Base-by-base conservation (phyloP, 2,329 filamentous ascomycete species). In the Cercospora sojina region DNA sequence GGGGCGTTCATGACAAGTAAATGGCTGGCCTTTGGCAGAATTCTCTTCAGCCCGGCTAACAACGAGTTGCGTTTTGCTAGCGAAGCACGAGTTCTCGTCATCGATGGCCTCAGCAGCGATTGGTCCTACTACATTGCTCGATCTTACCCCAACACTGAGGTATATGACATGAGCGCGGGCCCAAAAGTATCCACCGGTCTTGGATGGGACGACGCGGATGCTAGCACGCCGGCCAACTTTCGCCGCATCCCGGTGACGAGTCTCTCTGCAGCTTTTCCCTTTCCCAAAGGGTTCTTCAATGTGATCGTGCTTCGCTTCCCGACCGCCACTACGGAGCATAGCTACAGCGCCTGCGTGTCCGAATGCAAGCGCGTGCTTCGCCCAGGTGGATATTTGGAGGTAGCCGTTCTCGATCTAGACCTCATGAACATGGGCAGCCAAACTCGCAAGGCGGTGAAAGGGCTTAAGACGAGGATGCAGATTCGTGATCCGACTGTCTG, bases 121-220 rank as follows among this genome's bases (percentile, higher is more conserved):
- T 95, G 91, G 91, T 93, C 91, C 0, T 93, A 92, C 77, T 94
- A 93, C 72, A 91, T 91, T 20, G 90, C 91, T 6, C 87, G 93
- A 74, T 92, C 90, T 0, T 94, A 94, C 70, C 89, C 90, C 0
- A 83, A 84, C 0, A 89, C 89, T 0, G 89, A 87, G 1, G 90
- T 95, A 69, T 94, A 91, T 80, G 92, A 93, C 16, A 75, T 77
- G 49, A 72, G 74, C 9, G 29, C 49, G 18, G 68, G 66, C 8
- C 64, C 69, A n/a, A 60, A 56, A 7, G 23, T 60, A 18, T 63
- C 59, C 16, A 56, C 65, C 25, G 18, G 20, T 12, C 53, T 59
- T 27, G 35, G 53, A n/a, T 73, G 69, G 72, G 72, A 71, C 29
- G 73, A 70, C 5, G 58, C 69, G 25, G 66, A 69, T 51, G 65